These are phyloP conservation scores for Aegilops tauschii DNA, from an alignment of 176 grass and related monocot species.

Conservation along the genomic window DNA sequence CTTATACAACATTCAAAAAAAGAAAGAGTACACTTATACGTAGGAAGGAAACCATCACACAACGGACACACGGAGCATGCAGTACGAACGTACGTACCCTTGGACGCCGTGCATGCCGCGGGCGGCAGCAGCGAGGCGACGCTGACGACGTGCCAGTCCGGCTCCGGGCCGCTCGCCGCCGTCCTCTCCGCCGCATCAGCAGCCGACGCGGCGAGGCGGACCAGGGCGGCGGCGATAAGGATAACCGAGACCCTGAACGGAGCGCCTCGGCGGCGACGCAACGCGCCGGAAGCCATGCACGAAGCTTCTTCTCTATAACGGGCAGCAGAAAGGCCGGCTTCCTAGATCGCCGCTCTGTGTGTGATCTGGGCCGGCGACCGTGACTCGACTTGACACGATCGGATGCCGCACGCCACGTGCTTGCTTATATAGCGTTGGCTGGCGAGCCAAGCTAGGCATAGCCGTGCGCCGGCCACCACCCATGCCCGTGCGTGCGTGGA, in stretches of 20 bases:
- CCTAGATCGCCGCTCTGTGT: background rate
- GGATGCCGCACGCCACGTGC: background rate
- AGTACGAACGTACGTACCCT: slow-evolving; percentile 31
- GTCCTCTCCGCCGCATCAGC: background rate
- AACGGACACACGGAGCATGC: background rate
- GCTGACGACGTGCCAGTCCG: slow-evolving; percentile 43
- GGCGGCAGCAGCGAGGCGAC: slow-evolving; percentile 39
- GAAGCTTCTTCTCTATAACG: no score
- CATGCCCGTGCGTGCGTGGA: background rate
- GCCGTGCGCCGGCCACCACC: no score
- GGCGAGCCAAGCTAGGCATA: background rate
- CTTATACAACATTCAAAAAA: no score
- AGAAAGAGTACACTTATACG: no score
- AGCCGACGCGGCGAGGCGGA: background rate
- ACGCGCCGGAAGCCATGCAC: slow-evolving; percentile 27
- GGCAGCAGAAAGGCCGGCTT: no score
- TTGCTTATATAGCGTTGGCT: slow-evolving; percentile 13
- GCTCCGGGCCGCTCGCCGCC: background rate
- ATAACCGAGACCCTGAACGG: background rate
- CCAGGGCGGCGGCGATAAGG: background rate
- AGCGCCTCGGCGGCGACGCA: background rate
- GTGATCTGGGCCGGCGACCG: background rate
- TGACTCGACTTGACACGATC: background rate
- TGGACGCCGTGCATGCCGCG: slow-evolving; percentile 22
- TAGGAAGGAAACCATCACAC: background rate